Conservation (phyloP, 345 rosid species). For the Arabidopsis arenosa region DNA sequence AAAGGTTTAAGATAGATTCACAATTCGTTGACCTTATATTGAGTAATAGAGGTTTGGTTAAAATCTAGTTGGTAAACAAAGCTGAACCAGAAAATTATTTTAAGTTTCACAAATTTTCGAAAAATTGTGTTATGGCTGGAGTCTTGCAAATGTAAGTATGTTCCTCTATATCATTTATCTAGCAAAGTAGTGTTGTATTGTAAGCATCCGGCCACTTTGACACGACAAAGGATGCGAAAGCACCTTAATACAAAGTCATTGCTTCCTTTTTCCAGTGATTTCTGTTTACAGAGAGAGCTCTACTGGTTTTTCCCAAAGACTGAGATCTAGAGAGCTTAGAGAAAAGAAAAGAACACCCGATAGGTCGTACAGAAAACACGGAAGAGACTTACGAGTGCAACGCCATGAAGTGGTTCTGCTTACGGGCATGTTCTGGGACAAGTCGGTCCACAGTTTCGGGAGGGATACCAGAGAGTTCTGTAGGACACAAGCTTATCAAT, state of each 20-base stretch:
- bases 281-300: slow-evolving; percentile 16
- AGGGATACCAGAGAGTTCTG: slow-evolving; percentile 77
- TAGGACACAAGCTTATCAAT: not conserved
- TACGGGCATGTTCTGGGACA: slow-evolving; percentile 81
- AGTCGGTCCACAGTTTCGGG: slow-evolving; percentile 65
- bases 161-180: slow-evolving; percentile 11
- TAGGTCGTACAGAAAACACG: not conserved
- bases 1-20: not conserved
- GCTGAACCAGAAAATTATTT: not conserved
- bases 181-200: slow-evolving; percentile 1
- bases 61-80: not conserved
- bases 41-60: not conserved
- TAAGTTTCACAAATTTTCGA: not conserved
- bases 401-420: slow-evolving; percentile 91
- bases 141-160: not conserved
- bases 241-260: slow-evolving; percentile 4
- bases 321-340: slow-evolving; percentile 16
- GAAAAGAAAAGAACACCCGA: slow-evolving; percentile 1
- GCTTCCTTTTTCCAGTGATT: not conserved
- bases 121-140: not conserved
- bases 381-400: slow-evolving; percentile 53
- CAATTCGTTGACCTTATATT: not conserved
- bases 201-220: not conserved
- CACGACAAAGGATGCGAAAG: not conserved
- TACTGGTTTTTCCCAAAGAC: slow-evolving; percentile 10